phyloP scores from a whole-genome alignment of 2,329 filamentous ascomycete species.

The Boeremia lycopersici region DNA sequence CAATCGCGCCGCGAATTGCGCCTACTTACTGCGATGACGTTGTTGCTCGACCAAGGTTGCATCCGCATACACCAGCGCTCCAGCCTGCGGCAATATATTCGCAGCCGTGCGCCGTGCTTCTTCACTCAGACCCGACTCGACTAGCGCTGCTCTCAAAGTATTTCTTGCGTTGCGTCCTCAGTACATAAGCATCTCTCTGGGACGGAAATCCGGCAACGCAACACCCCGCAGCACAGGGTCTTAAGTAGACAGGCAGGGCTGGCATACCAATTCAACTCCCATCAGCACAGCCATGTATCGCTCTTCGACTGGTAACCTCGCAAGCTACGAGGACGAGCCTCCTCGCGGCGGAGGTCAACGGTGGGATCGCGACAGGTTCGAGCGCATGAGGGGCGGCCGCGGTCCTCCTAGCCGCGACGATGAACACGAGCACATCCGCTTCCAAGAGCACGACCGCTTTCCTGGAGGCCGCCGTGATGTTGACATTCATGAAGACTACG shows the following conservation, averaged over 20 bases:
- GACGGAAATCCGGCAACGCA: slow-evolving; percentile 18
- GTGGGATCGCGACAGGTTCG: slow-evolving; percentile 59
- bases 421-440: slow-evolving; percentile 48
- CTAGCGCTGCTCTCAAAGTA: background rate
- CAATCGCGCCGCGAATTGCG: background rate
- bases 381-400: slow-evolving; percentile 50
- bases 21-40: slow-evolving; percentile 12
- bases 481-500: slow-evolving; percentile 50
- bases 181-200: background rate
- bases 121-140: background rate
- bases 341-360: slow-evolving; percentile 46
- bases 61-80: slow-evolving; percentile 12
- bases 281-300: slow-evolving; percentile 38
- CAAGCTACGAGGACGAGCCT: slow-evolving; percentile 49
- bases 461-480: slow-evolving; percentile 50
- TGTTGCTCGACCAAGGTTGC: slow-evolving; percentile 11
- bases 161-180: background rate
- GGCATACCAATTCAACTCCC: background rate
- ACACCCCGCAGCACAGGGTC: slow-evolving; percentile 26
- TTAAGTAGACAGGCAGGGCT: background rate
- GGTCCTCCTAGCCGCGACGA: slow-evolving; percentile 56
- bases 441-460: slow-evolving; percentile 53
- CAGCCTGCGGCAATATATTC: slow-evolving; percentile 14
- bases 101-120: slow-evolving; percentile 4
- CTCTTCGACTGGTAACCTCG: slow-evolving; percentile 52